These are phyloP conservation scores for Solanum ahanhuiri DNA, from an alignment of 257 asterid genomes.

Conservation along the genomic window DNA sequence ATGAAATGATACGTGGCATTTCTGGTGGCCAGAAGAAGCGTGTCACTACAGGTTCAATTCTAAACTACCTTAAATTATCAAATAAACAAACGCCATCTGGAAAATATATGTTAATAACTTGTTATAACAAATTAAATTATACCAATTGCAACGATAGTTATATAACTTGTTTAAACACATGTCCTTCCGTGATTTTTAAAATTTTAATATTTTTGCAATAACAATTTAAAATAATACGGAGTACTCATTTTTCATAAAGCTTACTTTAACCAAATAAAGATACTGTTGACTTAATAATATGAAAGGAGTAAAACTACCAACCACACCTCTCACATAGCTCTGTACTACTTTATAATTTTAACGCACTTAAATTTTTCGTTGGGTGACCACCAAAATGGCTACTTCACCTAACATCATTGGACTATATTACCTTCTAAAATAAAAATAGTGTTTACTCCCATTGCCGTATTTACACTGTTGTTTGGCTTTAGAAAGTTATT, in stretches of 20 bases:
- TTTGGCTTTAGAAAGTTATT: background rate
- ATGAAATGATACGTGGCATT: constrained; percentile 60
- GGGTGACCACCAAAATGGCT: background rate
- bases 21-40: constrained; percentile 68
- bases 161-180: background rate
- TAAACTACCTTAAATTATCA: background rate
- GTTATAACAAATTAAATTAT: background rate
- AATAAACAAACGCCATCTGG: background rate
- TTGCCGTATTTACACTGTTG: background rate
- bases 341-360: background rate
- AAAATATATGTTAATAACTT: background rate
- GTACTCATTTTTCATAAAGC: background rate
- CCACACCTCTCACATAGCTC: background rate
- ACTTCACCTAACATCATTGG: background rate
- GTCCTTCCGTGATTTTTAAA: background rate
- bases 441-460: background rate
- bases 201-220: background rate
- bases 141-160: background rate
- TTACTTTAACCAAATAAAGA: background rate
- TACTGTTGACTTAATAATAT: background rate
- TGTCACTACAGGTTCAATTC: constrained; percentile 43
- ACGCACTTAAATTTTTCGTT: background rate
- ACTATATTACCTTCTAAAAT: background rate
- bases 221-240: background rate
- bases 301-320: background rate